A percentile compares a stretch with the other conserved stretches of the same genome.
phyloP scores from a whole-genome alignment of 2,329 filamentous ascomycete genomes.

The Cordyceps javanica region DNA sequence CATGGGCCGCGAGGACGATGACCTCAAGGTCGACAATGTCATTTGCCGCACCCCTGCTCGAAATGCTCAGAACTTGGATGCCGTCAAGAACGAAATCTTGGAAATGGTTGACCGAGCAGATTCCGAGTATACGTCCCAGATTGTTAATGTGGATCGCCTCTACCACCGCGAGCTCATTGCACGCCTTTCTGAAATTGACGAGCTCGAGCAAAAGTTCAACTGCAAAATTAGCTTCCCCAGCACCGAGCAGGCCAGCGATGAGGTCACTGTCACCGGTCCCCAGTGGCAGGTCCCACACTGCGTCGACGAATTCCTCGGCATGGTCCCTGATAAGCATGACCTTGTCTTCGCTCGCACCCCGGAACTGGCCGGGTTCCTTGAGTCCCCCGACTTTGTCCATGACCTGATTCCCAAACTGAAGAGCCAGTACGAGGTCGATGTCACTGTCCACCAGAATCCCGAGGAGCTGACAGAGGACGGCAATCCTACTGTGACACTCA shows the following conservation, averaged over 20 bases:
- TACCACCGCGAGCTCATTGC: slow-evolving; percentile 93
- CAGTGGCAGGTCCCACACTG: slow-evolving; percentile 98
- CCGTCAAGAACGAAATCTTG: slow-evolving; percentile 98
- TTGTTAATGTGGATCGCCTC: slow-evolving; percentile 86
- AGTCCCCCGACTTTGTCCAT: slow-evolving; percentile 71
- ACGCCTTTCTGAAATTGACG: slow-evolving; percentile 82
- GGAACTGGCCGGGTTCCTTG: slow-evolving; percentile 74
- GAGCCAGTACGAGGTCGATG: slow-evolving; percentile 85
- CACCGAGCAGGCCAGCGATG: slow-evolving; percentile 93
- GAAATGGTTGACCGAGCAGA: slow-evolving; percentile 99
- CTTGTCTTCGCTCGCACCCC: slow-evolving; percentile 72
- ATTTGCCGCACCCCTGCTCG: slow-evolving; percentile 96
- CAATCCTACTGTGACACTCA: slow-evolving; percentile 53
- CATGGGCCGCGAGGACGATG: slow-evolving; percentile 91
- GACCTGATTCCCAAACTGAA: slow-evolving; percentile 81
- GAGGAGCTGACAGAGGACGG: slow-evolving; percentile 54
- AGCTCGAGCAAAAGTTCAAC: slow-evolving; percentile 98
- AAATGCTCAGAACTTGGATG: slow-evolving; percentile 92
- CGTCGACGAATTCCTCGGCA: slow-evolving; percentile 91
- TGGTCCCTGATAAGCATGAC: slow-evolving; percentile 96
- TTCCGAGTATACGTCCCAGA: slow-evolving; percentile 92
- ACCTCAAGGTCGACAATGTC: slow-evolving; percentile 97
- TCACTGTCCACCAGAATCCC: slow-evolving; percentile 62
- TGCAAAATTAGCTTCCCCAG: slow-evolving; percentile 99
- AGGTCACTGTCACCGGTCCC: slow-evolving; percentile 90